Evolutionary conservation across 2,329 filamentous ascomycete genomes (phyloP).

Genomic region (Aspergillus versicolor): DNA sequence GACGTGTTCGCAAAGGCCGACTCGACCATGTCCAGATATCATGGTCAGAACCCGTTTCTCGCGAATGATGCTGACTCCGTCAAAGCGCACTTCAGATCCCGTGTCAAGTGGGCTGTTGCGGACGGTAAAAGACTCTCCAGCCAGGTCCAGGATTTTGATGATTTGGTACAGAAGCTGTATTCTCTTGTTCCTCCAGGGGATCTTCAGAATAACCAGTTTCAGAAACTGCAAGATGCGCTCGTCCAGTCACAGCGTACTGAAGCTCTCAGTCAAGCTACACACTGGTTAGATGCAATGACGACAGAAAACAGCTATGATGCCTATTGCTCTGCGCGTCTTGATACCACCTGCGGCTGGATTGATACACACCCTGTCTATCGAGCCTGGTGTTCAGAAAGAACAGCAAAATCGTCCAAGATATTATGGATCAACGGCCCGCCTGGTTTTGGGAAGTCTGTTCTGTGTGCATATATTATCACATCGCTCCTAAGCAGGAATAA

Average conservation of each 20-base stretch:
- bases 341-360: neutral
- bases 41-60: too few species aligned
- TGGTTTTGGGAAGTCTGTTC: constrained; percentile 3
- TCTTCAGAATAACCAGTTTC: neutral
- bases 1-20: neutral
- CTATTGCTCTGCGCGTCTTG: neutral
- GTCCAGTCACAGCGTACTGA: neutral
- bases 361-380: neutral
- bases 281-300: neutral
- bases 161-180: neutral
- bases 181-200: neutral
- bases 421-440: constrained; percentile 1
- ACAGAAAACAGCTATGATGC: neutral
- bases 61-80: too few species aligned
- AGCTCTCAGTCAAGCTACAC: neutral
- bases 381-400: neutral
- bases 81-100: neutral
- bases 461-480: neutral
- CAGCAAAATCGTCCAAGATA: neutral
- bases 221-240: neutral
- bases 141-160: neutral
- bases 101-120: neutral
- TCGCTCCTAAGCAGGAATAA: neutral
- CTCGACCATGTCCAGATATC: neutral
- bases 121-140: neutral